Evolutionary conservation across 345 rosid species (phyloP).

Genomic region (Nephelium lappaceum): DNA sequence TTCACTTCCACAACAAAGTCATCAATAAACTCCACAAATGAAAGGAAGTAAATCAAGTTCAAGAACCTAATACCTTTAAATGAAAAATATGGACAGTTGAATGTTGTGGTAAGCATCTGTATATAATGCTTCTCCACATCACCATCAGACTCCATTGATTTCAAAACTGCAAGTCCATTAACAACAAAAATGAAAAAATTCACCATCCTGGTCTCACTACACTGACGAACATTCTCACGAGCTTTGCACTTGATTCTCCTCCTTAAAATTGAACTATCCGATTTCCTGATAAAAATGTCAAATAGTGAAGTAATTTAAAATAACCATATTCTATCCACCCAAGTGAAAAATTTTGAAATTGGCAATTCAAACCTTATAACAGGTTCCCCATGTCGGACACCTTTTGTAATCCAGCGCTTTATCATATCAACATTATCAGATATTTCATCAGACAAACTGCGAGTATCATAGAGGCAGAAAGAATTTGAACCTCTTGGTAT

Average conservation of each 20-base stretch:
- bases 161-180: conserved; percentile 56
- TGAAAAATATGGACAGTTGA: conserved; percentile 60
- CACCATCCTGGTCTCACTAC: conserved; percentile 45
- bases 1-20: no score
- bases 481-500: conserved; percentile 66
- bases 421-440: conserved; percentile 49
- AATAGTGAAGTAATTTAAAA: conserved; percentile 8
- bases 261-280: conserved; percentile 51
- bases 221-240: conserved; percentile 28
- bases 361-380: conserved; percentile 49
- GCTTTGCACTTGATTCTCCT: conserved; percentile 45
- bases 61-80: conserved; percentile 56
- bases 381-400: conserved; percentile 64
- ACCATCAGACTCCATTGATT: conserved; percentile 43
- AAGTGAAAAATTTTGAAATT: conserved; percentile 1
- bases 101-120: conserved; percentile 41
- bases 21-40: no score
- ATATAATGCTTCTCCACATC: conserved; percentile 30
- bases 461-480: conserved; percentile 72
- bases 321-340: background rate
- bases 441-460: conserved; percentile 46
- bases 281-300: conserved; percentile 46
- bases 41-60: background rate
- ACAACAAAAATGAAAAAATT: conserved; percentile 74
- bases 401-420: conserved; percentile 60